phyloP scores from a whole-genome alignment of 2,329 filamentous ascomycete genomes.

The Arthrobotrys sinensis region DNA sequence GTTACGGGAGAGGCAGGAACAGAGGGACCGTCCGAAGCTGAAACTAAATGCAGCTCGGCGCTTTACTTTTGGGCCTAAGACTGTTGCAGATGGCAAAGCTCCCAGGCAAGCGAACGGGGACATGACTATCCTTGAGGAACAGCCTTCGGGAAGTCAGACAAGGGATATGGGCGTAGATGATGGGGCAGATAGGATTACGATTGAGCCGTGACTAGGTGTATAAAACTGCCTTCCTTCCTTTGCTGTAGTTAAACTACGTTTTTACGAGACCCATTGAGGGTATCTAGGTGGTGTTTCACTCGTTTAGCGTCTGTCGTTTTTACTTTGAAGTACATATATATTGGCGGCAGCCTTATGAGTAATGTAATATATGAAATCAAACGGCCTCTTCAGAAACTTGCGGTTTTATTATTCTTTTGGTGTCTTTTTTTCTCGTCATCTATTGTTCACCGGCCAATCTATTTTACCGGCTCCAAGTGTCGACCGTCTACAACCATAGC shows the following conservation, averaged over 20 bases:
- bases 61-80: conserved; percentile 44
- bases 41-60: conserved; percentile 36
- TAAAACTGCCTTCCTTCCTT: not conserved
- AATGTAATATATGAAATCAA: not conserved
- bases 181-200: conserved; percentile 44
- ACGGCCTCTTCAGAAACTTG: not conserved
- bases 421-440: conserved; percentile 20
- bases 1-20: conserved; percentile 50
- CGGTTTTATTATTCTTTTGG: conserved; percentile 6
- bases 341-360: not conserved
- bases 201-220: conserved; percentile 42
- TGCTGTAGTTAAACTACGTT: not conserved
- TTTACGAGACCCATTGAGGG: not conserved
- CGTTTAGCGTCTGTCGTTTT: conserved; percentile 3
- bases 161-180: conserved; percentile 3
- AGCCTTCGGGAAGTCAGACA: conserved; percentile 15
- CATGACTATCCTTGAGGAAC: conserved; percentile 24
- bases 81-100: not conserved
- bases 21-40: conserved; percentile 19
- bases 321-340: not conserved
- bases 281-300: not conserved
- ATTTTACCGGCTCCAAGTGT: conserved; percentile 70
- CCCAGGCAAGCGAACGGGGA: conserved; percentile 40
- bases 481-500: conserved; percentile 82
- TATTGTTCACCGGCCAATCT: conserved; percentile 62